Evolutionary conservation across 2,329 filamentous ascomycete genomes (phyloP), one percentile per base, ranked within the genome.

Genomic region (Escovopsis sp.): DNA sequence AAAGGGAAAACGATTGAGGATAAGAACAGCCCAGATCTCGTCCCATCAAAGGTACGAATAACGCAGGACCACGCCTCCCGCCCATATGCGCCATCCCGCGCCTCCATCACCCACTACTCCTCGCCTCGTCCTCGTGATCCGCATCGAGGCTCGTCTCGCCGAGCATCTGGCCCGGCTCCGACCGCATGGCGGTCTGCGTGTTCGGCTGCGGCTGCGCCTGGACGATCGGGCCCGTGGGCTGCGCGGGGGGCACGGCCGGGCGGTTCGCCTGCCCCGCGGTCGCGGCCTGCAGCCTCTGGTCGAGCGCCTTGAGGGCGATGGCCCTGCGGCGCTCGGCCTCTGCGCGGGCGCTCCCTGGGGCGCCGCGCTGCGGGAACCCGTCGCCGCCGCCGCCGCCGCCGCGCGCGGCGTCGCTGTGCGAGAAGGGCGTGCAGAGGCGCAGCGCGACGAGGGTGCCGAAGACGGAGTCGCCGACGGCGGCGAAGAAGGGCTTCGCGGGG

Each of bases 311-410:
- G 43, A 98, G 70, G 1, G 91, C 91, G 49, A 98, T 65, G 1
- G 88, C 88, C 50, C 91, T 75, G 57, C 91, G 76, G 50, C 91
- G 70, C 66, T 96, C 91, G 1, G 89, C 89, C 61, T 96, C 91
- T 39, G 91, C 89, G 45, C 88, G 78, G 39, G 88, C 84, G 40
- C 79, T 76, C 11, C 79, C 72, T 10, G 73, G 78, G 5, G 69
- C 72, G 16, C 71, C 71, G 34, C 74, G 63, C 49, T 70, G 72
- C 42, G 71, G 56, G 45, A 68, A 66, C 10, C 48, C 53, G 40
- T 78, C 75, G 13, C 84, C 84, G 49, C 82, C 76, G 47, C 84
- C 78, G 1, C 79, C 78, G 16, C 83, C 81, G 27, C 27, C 27
- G 27, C 20, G 20, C 20, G 27, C 27, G 44, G 89, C 74, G 48